Evolutionary conservation across 176 grass and related monocot species (phyloP).

Genomic region (Carex pumila): DNA sequence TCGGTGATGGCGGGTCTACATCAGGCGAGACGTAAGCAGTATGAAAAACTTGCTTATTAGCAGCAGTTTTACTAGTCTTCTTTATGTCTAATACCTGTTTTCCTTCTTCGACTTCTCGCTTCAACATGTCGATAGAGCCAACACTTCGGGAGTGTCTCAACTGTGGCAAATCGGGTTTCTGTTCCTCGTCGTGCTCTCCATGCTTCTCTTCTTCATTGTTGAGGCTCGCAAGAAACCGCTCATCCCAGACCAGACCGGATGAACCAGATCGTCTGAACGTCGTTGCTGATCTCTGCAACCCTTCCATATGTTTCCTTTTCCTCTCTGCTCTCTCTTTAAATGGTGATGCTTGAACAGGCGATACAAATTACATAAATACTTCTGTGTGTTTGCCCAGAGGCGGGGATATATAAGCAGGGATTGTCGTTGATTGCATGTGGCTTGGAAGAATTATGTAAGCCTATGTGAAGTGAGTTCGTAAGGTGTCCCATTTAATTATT

Average conservation of each 20-base stretch:
- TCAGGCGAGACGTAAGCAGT: conserved; percentile 47
- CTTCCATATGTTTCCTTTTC: conserved; percentile 43
- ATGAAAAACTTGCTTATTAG: conserved; percentile 39
- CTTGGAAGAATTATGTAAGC: background rate
- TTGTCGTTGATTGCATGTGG: background rate
- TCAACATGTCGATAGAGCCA: conserved; percentile 40
- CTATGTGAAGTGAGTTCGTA: background rate
- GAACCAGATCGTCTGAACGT: conserved; percentile 89
- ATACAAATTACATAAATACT: background rate
- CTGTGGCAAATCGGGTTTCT: conserved; percentile 27
- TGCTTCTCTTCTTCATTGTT: conserved; percentile 21
- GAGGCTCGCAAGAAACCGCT: conserved; percentile 42
- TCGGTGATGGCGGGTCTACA: conserved; percentile 68
- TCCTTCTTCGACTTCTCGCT: background rate
- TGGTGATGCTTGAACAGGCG: background rate
- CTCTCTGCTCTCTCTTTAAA: conserved; percentile 1
- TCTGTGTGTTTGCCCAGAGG: background rate
- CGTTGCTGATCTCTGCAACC: conserved; percentile 69
- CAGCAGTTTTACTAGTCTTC: conserved; percentile 25
- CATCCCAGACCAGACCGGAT: conserved; percentile 74
- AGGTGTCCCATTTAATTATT: background rate
- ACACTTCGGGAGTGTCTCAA: conserved; percentile 60
- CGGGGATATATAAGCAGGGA: conserved; percentile 11
- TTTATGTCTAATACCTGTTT: conserved; percentile 18
- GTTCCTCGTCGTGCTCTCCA: background rate